Base-by-base conservation (phyloP, 257 asterid genomes). In the Catharanthus roseus region DNA sequence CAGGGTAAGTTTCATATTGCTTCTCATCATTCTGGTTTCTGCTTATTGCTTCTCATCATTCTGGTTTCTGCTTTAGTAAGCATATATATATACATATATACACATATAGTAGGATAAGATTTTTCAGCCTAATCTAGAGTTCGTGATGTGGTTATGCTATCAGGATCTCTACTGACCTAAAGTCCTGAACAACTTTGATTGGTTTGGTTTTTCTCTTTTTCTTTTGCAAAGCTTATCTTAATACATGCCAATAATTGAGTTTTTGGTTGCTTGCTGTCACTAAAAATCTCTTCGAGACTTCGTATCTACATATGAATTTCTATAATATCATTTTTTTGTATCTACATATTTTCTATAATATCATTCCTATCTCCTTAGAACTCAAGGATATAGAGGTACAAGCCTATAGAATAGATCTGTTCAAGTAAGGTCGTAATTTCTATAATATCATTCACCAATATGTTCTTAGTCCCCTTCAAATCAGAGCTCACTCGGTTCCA, bases 1-100 rank as follows among this genome's bases (percentile, higher is more conserved):
- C 68, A 84, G 95, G 82, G 98, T 93, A 81, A 81, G 89, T 69
- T 72, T 64, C 19, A 10, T 69, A 10, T 26, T 69, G 19, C 33
- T 50, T 29, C 21, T 29, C 21, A 47, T 70, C 26, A 34, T 39
- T 8, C 16, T 38, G 6, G 10, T 66, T 19, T 28, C 26, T 26
- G 36, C 13, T 67, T 60, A 10, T 26, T 69, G 19, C 33, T 50
- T 29, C 21, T 29, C 21, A 47, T 70, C 26, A 34, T 39, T 8
- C 16, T 38, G 6, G 10, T 66, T 19, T 28, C 26, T 26, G 36
- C 13, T 67, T 60, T 34, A 9, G 24, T 62, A 55, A 34, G 74
- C 23, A 12, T n/a, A 23, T 24, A 38, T 38, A 38, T 38, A 38
- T n/a, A n/a, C n/a, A n/a, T n/a, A n/a, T n/a, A n/a, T n/a, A n/a